Base-by-base conservation (phyloP, 768 basidiomycete genomes). In the Cystofilobasidium capitatum region DNA sequence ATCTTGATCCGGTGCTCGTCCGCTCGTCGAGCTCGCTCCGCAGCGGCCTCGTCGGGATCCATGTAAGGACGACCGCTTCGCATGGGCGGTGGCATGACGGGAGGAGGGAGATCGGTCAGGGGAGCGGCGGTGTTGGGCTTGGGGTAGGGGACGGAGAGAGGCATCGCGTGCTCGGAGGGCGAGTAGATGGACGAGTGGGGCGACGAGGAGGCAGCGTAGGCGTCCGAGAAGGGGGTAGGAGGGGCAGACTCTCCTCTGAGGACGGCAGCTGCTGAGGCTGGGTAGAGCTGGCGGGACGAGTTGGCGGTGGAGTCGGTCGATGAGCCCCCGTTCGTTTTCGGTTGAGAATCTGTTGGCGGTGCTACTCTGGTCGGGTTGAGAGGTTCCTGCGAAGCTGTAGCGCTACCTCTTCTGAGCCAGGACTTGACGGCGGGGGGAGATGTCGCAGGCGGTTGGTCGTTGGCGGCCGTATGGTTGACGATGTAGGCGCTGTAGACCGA, bases 1-100 rank as follows among this genome's bases (percentile, higher is more conserved):
- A 64, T 64, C 63, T 57, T 64, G 29, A 64, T 39, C 16, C 63
- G 51, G 24, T 64, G 54, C 5, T 64, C 63, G 0, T 51, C 63
- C 8, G 51, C 63, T 17, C 63, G 63, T 29, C 51, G 63, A 3
- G 51, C 51, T 40, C 63, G 63, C 26, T 64, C 63, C 37, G 54
- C 54, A 9, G 51, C 51, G 37, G 54, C 35, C 3, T 9, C 31
- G 8, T 64, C 63, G 26, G 26, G 35, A 36, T 20, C 35, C 35
- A 39, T 33, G 45, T 26, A 26, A 16, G 54, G 51, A 16, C 40
- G 39, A 9, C 40, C 40, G 35, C 24, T 9, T 12, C 26, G 59
- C n/a, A 60, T 20, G 12, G 59, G 37, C 59, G 36, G 59, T n/a
- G n/a, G 58, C 37, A 51, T 51, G n/a, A 51, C 22, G 8, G 49